phyloP scores from a whole-genome alignment of 192 early-diverging fungal species.

The Coemansia sp. region DNA sequence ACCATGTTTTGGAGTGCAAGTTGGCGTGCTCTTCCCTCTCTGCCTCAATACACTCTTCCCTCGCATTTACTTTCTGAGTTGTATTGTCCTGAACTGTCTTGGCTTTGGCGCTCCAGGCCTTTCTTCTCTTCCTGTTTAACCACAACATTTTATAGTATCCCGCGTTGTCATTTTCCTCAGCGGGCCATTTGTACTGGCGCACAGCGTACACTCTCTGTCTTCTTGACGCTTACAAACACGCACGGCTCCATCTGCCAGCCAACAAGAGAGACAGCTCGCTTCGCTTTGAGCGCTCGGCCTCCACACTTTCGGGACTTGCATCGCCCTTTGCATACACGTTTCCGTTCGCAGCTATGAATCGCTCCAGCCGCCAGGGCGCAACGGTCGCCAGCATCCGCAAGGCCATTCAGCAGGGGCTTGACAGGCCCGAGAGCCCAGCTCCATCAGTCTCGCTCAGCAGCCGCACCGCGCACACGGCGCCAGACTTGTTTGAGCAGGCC shows the following conservation, averaged over 20 bases:
- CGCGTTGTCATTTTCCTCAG: slow-evolving; percentile 23
- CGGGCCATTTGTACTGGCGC: slow-evolving; percentile 25
- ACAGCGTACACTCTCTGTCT: slow-evolving; percentile 20
- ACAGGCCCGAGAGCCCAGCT: slow-evolving; percentile 44
- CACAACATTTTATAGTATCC: neutral
- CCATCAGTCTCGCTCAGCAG: slow-evolving; percentile 38
- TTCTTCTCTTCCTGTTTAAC: slow-evolving; percentile 7
- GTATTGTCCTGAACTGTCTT: neutral
- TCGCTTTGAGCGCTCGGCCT: slow-evolving; percentile 5
- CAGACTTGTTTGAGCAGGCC: slow-evolving; percentile 56
- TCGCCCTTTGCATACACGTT: slow-evolving; percentile 6
- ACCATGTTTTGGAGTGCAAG: neutral
- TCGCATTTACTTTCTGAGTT: slow-evolving; percentile 9
- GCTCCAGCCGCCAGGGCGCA: slow-evolving; percentile 30
- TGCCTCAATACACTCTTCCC: slow-evolving; percentile 8
- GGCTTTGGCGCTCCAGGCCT: neutral
- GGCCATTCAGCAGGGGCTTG: slow-evolving; percentile 54
- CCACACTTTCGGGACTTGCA: neutral
- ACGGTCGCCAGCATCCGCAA: slow-evolving; percentile 55
- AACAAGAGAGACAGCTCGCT: slow-evolving; percentile 7
- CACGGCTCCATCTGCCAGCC: slow-evolving; percentile 17
- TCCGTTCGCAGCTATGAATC: slow-evolving; percentile 1
- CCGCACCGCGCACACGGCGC: slow-evolving; percentile 33
- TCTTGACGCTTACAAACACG: slow-evolving; percentile 31
- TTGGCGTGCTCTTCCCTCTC: slow-evolving; percentile 1